Base-by-base conservation (phyloP, 2,329 filamentous ascomycete species). In the Aphanoascus verrucosus region DNA sequence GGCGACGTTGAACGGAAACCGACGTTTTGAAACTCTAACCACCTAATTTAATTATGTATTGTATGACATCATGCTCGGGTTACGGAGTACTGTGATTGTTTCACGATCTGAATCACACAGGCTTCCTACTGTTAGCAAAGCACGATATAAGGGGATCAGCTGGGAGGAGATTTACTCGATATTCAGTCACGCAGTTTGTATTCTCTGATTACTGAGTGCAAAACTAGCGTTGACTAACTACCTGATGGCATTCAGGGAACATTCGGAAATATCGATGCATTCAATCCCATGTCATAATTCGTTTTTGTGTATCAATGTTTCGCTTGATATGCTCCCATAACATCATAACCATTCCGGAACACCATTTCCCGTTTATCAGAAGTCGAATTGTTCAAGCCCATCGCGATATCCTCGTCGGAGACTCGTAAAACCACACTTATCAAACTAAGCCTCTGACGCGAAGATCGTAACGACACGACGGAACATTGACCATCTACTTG, bases 401-500 rank as follows among this genome's bases (percentile, higher is more conserved):
- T 34, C 40, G 11, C 8, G 15, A 23, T 15, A 35, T 38, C 12
- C 17, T 42, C 7, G 7, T 49, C 46, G 17, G 11, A 38, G 20
- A 41, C 34, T 40, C 9, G 12, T 41, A 32, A 31, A 17, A 9
- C 46, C 8, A 31, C 15, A 28, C 14, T n/a, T 7, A 12, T 20
- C 32, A 14, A 35, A 12, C 14, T 34, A 28, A 28, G 31, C 46
- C 32, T 7, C 7, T 20, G 14, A 49, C 3, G 31, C 19, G 34
- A 32, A 49, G 17, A n/a, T 32, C 47, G 40, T 31, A 19, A 49
- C 15, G 5, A 6, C 20, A 32, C 2, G 19, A n/a, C n/a, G n/a
- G 40, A 14, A 19, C 12, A 7, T 8, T 7, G 14, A 12, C 20
- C 8, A 32, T 60, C 53, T 67, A 72, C 63, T 70, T 71, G 56